Conservation (phyloP, 495 filamentous ascomycete genomes). For the Bombardia bombarda region DNA sequence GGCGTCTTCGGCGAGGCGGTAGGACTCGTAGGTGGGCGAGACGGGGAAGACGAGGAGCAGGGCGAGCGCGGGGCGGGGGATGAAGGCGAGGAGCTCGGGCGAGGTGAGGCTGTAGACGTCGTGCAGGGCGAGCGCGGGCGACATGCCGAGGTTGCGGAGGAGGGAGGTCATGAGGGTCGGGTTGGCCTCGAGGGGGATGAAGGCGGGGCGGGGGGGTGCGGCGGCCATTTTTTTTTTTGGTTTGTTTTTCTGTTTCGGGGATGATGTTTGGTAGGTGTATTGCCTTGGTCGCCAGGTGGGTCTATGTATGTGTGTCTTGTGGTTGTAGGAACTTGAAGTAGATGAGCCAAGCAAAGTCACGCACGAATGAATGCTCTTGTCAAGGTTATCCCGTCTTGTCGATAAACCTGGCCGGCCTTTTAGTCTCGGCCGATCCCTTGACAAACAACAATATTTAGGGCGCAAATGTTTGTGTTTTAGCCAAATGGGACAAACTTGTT, state of each 20-base stretch:
- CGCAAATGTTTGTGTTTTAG: no score
- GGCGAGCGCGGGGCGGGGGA: slow-evolving; percentile 76
- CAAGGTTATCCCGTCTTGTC: no score
- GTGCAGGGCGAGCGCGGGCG: slow-evolving; percentile 57
- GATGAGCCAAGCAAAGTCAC: no score
- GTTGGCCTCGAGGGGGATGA: slow-evolving; percentile 54
- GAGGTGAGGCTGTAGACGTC: slow-evolving; percentile 82
- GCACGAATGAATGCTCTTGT: no score
- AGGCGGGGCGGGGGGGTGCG: slow-evolving; percentile 30
- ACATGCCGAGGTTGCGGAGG: slow-evolving; percentile 67
- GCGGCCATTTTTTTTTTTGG: slow-evolving; percentile 2
- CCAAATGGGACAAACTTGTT: no score
- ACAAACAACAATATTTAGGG: no score
- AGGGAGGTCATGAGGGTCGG: slow-evolving; percentile 73
- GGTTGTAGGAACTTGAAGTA: no score
- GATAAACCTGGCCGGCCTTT: no score
- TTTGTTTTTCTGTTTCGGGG: not conserved
- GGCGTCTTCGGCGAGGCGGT: slow-evolving; percentile 57
- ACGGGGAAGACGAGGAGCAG: slow-evolving; percentile 82
- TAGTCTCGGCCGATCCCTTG: no score
- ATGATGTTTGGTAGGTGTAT: not conserved
- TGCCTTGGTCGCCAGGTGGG: not conserved
- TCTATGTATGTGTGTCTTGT: not conserved
- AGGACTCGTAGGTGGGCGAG: slow-evolving; percentile 58
- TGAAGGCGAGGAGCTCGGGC: slow-evolving; percentile 65